A percentile compares a stretch with the other conserved stretches of the same genome.
Evolutionary conservation across 139 green algal genomes (phyloP).

Genomic region (Asterochloris sp.): DNA sequence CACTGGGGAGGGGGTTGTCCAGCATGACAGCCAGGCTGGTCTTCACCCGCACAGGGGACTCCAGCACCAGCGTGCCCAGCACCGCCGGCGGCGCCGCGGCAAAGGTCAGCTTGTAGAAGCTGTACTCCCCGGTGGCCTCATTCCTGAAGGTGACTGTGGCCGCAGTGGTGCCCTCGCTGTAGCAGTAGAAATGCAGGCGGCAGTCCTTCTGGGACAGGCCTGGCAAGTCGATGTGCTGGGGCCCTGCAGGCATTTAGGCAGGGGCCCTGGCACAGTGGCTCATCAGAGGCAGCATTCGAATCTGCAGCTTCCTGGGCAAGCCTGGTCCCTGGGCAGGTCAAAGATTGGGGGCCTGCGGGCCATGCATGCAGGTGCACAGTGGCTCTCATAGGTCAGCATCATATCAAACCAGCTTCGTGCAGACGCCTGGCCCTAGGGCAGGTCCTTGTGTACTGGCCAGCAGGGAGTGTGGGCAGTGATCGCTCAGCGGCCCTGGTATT

Average conservation of each 20-base stretch:
- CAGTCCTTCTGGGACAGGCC: slow-evolving; percentile 56
- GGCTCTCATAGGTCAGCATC: no score
- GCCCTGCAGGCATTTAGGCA: neutral
- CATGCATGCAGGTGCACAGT: no score
- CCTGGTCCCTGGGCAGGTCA: no score
- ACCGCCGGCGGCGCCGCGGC: slow-evolving; percentile 30
- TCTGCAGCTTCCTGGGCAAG: no score
- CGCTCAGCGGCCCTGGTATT: no score
- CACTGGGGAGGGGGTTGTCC: slow-evolving; percentile 59
- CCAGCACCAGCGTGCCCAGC: slow-evolving; percentile 45
- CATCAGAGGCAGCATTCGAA: no score
- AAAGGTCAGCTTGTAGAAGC: slow-evolving; percentile 68
- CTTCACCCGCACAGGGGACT: slow-evolving; percentile 61
- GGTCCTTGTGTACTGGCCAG: no score
- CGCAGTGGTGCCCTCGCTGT: slow-evolving; percentile 41
- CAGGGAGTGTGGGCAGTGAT: no score
- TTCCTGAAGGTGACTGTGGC: slow-evolving; percentile 73
- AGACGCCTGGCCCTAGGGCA: no score
- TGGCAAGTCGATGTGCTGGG: slow-evolving; percentile 26
- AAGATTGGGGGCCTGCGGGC: no score
- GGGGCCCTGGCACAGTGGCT: no score
- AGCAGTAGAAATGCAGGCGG: slow-evolving; percentile 56
- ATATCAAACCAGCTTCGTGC: no score
- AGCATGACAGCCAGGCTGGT: slow-evolving; percentile 40
- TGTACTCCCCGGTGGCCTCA: slow-evolving; percentile 65